Percentiles rank a stretch among this genome's conserved stretches.
Conservation (phyloP, 495 filamentous ascomycete genomes). For the Neurospora sp. region DNA sequence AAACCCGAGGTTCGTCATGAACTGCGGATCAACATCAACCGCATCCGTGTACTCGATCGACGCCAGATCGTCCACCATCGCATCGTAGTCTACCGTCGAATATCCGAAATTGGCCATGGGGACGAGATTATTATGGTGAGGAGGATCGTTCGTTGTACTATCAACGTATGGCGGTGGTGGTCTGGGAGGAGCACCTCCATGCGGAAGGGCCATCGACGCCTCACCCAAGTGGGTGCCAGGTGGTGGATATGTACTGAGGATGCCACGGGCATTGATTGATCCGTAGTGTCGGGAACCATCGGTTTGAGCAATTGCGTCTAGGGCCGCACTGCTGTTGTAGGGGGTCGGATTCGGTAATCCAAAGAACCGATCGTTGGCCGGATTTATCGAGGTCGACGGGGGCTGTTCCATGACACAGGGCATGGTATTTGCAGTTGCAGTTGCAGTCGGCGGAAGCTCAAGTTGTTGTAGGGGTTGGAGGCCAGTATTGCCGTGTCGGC, state of each 20-base stretch:
- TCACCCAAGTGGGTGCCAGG: background rate
- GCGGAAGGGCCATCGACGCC: background rate
- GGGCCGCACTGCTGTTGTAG: background rate
- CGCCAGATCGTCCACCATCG: slow-evolving; percentile 54
- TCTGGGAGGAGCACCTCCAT: background rate
- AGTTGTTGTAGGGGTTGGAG: background rate
- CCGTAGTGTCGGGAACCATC: background rate
- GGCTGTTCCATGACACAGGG: background rate
- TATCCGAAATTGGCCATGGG: background rate
- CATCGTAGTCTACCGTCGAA: slow-evolving; percentile 38
- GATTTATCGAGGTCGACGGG: background rate
- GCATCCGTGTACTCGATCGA: slow-evolving; percentile 51
- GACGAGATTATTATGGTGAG: background rate
- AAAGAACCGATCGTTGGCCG: background rate
- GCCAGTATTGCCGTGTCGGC: background rate
- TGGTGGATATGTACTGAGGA: background rate
- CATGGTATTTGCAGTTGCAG: background rate
- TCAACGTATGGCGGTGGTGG: background rate
- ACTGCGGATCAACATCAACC: slow-evolving; percentile 28
- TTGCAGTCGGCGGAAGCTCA: background rate
- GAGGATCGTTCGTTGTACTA: background rate
- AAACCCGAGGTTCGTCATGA: slow-evolving; percentile 52
- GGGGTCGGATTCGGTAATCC: background rate
- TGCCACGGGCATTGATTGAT: background rate
- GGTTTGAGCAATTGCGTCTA: background rate